These are phyloP conservation scores for Pholiota adiposa DNA, from an alignment of 1,284 basidiomycete genomes.

Conservation along the genomic window DNA sequence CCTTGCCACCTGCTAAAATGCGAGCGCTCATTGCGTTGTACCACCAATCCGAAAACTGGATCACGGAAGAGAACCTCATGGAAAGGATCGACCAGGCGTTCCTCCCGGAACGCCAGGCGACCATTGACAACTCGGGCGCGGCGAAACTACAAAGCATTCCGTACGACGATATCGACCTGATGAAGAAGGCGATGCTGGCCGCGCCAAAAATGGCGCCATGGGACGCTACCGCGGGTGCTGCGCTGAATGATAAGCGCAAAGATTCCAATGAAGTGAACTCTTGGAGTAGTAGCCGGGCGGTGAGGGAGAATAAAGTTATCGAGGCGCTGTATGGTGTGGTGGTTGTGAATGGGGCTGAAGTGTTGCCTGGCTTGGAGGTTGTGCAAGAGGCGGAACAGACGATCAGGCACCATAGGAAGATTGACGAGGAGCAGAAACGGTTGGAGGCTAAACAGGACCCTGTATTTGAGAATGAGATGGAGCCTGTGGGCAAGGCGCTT, in stretches of 20 bases:
- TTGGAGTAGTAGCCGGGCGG: conserved; percentile 39
- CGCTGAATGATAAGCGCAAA: neutral
- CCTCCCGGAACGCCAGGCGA: conserved; percentile 21
- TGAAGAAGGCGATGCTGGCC: conserved; percentile 30
- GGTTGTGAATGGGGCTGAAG: conserved; percentile 28
- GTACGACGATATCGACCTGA: conserved; percentile 27
- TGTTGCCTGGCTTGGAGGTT: conserved; percentile 57
- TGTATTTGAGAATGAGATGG: neutral
- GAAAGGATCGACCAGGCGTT: conserved; percentile 69
- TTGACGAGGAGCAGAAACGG: conserved; percentile 9
- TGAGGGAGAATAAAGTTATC: conserved; percentile 52
- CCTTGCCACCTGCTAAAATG: conserved; percentile 62
- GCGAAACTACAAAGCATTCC: conserved; percentile 6
- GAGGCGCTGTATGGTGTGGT: conserved; percentile 67
- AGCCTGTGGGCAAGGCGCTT: neutral
- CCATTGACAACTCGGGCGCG: neutral
- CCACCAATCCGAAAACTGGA: conserved; percentile 68
- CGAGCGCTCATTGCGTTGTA: conserved; percentile 74
- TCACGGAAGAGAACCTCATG: conserved; percentile 70
- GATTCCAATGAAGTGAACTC: conserved; percentile 16
- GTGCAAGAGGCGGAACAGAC: conserved; percentile 51
- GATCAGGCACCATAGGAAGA: conserved; percentile 26
- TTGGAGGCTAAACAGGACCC: neutral
- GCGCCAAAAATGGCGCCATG: conserved; percentile 49
- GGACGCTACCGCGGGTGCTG: conserved; percentile 26